Evolutionary conservation across 1,139 yeast genomes (phyloP), one percentile per base, ranked within the genome.

Genomic region (Geotrichum klebahnii): DNA sequence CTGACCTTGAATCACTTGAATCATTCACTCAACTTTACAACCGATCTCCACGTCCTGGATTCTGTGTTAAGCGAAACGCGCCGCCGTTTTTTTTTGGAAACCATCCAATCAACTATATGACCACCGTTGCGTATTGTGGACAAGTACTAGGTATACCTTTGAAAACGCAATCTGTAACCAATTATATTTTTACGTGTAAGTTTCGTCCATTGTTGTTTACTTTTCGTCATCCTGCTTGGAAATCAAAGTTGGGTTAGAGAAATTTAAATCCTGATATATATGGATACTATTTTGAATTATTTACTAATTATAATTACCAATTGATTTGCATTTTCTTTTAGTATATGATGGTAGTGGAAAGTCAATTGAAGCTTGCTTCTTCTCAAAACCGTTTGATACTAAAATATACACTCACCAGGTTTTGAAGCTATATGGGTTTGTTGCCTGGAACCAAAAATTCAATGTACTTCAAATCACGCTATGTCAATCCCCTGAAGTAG

Each of bases 41-140:
- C 22, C 41, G 46, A 2, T 42, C 35, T 1, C 23, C 14, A 2
- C 24, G 31, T 16, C 36, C 26, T 16, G 22, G 37, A 24, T 46
- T 26, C 19, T 9, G 14, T 28, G 26, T 43, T n/a, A n/a, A n/a
- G n/a, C n/a, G 35, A 38, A 34, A 22, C 16, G 33, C 31, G 17
- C 50, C 51, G 14, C 57, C 60, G n/a, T 61, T 55, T 45, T 55
- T 58, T 36, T 59, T 53, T 53, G 51, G 53, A 14, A 59, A 61
- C 50, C 64, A 60, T 38, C 66, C 66, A 2, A 56, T 62, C 35
- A 59, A 56, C 43, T 59, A 55, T 44, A 63, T 60, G 12, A 42
- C 57, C 4, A 37, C 61, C 17, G 53, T 59, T 17, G 66, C 59
- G 3, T 48, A 52, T 34, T 60, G 64, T 38, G 31, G 55, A 2